Base-by-base conservation (phyloP, 768 basidiomycete species). In the Suillus paluster region DNA sequence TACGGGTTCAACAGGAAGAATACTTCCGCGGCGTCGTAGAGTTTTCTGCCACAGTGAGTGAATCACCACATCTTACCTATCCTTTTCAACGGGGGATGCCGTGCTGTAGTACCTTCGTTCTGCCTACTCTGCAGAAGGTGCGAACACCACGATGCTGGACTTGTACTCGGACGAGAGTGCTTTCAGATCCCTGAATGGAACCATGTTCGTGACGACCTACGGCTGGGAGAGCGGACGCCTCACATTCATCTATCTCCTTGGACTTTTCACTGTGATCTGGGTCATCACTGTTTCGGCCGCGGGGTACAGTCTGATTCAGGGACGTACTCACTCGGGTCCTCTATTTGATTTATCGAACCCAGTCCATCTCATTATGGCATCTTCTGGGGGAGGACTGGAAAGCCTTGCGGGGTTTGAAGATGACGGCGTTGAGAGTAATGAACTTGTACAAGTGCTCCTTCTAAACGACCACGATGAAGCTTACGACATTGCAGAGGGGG, bases 1-100 rank as follows among this genome's bases (percentile, higher is more conserved):
- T 38, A 38, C 12, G 38, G 14, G 38, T 38, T 38, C 12, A 15
- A 38, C 38, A 38, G 38, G 30, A 60, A 39, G 38, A 60, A 10
- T 60, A 60, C 33, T 60, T 48, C 48, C 59, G 50, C 3, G 59
- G 59, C 6, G 25, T 60, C 14, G 59, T 60, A 34, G 59, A 60
- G 49, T 60, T 60, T 41, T 50, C 59, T 60, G 59, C 49, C 7
- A 60, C 59, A 19, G 59, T 60, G 19, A 60, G 48, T 25, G 12
- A 46, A 46, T 14, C 5, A 14, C 15, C 14, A 7, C 12, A 7
- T 23, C 45, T 45, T 14, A 45, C n/a, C n/a, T n/a, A 30, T 30
- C 21, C 21, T 45, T 7, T 14, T 11, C 12, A 14, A 14, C n/a
- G n/a, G n/a, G 21, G 21, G 45, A 12, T 45, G 5, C 21, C 17